A percentile compares a stretch with the other conserved stretches of the same genome.
Evolutionary conservation across 169 alveolate genomes (phyloP).

Genomic region (Plasmodium sp.): DNA sequence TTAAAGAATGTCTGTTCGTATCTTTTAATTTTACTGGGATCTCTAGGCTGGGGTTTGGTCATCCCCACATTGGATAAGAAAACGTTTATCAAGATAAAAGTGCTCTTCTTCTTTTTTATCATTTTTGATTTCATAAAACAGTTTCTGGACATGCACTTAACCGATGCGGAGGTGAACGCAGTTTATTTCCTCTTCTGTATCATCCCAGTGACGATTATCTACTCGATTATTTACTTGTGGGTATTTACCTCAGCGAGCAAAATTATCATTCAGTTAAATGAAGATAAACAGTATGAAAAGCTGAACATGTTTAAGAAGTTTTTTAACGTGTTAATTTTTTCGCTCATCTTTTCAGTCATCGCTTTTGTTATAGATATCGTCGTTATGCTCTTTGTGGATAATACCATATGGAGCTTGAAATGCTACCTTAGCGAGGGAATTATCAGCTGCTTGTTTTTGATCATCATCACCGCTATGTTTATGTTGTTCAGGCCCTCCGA

Average conservation of each 20-base stretch:
- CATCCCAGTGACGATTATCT: slow-evolving; percentile 45
- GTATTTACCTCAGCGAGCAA: slow-evolving; percentile 68
- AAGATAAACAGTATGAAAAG: slow-evolving; percentile 75
- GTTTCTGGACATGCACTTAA: slow-evolving; percentile 57
- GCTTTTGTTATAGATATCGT: slow-evolving; percentile 48
- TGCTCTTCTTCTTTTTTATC: slow-evolving; percentile 64
- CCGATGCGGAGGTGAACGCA: slow-evolving; percentile 52
- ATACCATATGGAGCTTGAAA: slow-evolving; percentile 54
- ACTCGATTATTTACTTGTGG: slow-evolving; percentile 67
- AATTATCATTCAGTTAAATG: slow-evolving; percentile 73
- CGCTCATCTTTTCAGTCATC: slow-evolving; percentile 64
- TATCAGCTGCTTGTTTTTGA: slow-evolving; percentile 42
- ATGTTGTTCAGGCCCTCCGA: slow-evolving; percentile 67
- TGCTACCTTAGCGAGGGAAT: slow-evolving; percentile 70
- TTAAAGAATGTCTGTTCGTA: slow-evolving; percentile 73
- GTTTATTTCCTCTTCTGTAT: slow-evolving; percentile 46
- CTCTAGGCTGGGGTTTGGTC: slow-evolving; percentile 76
- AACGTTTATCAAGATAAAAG: slow-evolving; percentile 64
- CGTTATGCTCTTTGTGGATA: slow-evolving; percentile 31
- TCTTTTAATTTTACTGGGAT: slow-evolving; percentile 67
- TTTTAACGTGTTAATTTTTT: slow-evolving; percentile 68
- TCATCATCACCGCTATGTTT: slow-evolving; percentile 61
- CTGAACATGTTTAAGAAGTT: slow-evolving; percentile 73
- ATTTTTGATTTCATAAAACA: slow-evolving; percentile 74
- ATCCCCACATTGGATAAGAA: slow-evolving; percentile 66